These are phyloP conservation scores for Darksidea phi DNA, from an alignment of 495 filamentous ascomycete species.

Conservation along the genomic window DNA sequence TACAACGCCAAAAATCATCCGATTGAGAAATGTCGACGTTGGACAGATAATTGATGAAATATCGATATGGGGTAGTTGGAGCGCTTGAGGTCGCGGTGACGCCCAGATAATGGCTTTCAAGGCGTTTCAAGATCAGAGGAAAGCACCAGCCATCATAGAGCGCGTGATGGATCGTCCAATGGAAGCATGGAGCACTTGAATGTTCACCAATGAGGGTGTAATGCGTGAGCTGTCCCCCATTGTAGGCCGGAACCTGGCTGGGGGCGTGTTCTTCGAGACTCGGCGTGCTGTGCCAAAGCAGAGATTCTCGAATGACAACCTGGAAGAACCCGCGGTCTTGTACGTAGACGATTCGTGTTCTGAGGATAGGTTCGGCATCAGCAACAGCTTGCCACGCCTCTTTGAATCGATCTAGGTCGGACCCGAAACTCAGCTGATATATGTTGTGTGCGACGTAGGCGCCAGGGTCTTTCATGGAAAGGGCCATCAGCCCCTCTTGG, in stretches of 20 bases:
- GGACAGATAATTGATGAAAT: too few species aligned
- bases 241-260: background rate
- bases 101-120: constrained; percentile 16
- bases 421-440: constrained; percentile 46
- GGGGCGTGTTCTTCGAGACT: background rate
- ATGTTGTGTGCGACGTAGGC: constrained; percentile 59
- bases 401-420: constrained; percentile 53
- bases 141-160: constrained; percentile 25
- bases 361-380: constrained; percentile 45
- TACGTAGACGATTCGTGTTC: constrained; percentile 45
- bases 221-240: background rate
- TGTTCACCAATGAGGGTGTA: constrained; percentile 25
- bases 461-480: constrained; percentile 57
- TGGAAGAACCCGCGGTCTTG: constrained; percentile 9
- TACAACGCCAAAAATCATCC: too few species aligned
- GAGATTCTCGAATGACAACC: constrained; percentile 24
- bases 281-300: constrained; percentile 5
- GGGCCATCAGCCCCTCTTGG: constrained; percentile 66
- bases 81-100: background rate
- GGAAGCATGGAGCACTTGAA: constrained; percentile 29
- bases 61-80: background rate
- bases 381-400: constrained; percentile 53
- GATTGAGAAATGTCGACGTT: too few species aligned
- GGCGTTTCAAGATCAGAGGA: constrained; percentile 12
- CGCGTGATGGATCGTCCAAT: constrained; percentile 37